Conservation (phyloP, 2,329 filamentous ascomycete species). For the Alternaria angustiovoidea region DNA sequence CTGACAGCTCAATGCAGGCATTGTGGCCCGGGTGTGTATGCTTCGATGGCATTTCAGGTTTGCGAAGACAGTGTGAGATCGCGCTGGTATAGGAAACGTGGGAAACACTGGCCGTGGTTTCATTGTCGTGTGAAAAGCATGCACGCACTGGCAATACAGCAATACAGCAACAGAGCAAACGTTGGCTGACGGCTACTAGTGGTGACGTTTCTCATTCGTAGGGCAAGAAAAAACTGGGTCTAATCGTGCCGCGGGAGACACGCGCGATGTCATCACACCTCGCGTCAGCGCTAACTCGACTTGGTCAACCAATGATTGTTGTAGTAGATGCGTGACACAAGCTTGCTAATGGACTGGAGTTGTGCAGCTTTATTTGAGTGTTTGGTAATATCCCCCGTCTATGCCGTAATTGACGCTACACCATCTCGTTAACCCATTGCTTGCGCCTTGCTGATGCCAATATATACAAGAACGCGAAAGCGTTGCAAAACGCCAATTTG, state of each 20-base stretch:
- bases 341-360: not conserved
- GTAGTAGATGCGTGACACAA: not conserved
- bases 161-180: not conserved
- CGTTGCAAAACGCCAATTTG: slow-evolving; percentile 3
- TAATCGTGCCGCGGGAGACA: not conserved
- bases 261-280: slow-evolving; percentile 42
- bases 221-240: slow-evolving; percentile 11
- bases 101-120: slow-evolving; percentile 31
- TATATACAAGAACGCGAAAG: slow-evolving; percentile 2
- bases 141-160: not conserved
- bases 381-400: not conserved
- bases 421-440: not conserved
- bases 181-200: slow-evolving; percentile 2
- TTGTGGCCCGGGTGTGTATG: slow-evolving; percentile 10
- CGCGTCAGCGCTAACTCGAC: slow-evolving; percentile 29
- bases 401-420: not conserved
- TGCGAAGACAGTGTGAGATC: slow-evolving; percentile 4
- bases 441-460: slow-evolving; percentile 4
- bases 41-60: slow-evolving; percentile 20
- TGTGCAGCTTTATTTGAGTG: not conserved
- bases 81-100: slow-evolving; percentile 4
- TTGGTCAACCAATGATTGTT: slow-evolving; percentile 5
- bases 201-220: slow-evolving; percentile 30
- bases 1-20: slow-evolving; percentile 17
- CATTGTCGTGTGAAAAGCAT: slow-evolving; percentile 20